Base-by-base conservation (phyloP, 2,329 filamentous ascomycete species). In the Colletotrichum sidae region DNA sequence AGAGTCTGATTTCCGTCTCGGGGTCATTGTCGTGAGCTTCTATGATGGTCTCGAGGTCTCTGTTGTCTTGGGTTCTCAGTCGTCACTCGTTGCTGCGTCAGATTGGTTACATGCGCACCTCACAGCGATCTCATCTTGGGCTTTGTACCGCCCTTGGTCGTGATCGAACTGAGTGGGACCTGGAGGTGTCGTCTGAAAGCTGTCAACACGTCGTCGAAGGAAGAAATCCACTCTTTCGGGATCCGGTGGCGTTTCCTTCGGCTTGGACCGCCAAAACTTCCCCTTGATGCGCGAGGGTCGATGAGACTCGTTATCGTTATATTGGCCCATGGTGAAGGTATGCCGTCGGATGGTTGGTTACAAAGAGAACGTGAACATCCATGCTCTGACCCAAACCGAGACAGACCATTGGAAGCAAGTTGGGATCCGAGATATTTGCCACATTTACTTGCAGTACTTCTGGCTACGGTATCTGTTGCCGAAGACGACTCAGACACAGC, bases 21-120 rank as follows among this genome's bases (percentile, higher is more conserved):
- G 13, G 8, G 37, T 53, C 50, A 3, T 6, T 15, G 34, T 53
- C 50, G 10, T 53, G 50, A 25, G 37, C n/a, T 10, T 39, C 2
- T 35, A 53, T 53, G 50, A 53, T 53, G 8, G 4, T 39, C n/a
- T 25, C n/a, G 6, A 53, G 37, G 15, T 53, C 37, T 17, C 37
- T 53, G 37, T n/a, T 34, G 8, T 9, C 3, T 33, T 35, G 10
- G 35, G 46, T 35, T 49, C 17, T 35, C 5, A 34, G 11, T 35
- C 11, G 10, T 2, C 11, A 49, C 13, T 3, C 10, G 39, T 10
- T 41, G 6, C 9, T 34, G 11, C 25, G 8, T 11, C 8, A 15
- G 8, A 10, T 17, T 12, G 8, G 4, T 9, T 33, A 11, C 8
- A 49, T 17, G 25, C 45, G 45, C 15, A 49, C 46, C 35, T 33